phyloP scores from a whole-genome alignment of 805 yeast genomes.

The Maudiozyma serrabonitensis region DNA sequence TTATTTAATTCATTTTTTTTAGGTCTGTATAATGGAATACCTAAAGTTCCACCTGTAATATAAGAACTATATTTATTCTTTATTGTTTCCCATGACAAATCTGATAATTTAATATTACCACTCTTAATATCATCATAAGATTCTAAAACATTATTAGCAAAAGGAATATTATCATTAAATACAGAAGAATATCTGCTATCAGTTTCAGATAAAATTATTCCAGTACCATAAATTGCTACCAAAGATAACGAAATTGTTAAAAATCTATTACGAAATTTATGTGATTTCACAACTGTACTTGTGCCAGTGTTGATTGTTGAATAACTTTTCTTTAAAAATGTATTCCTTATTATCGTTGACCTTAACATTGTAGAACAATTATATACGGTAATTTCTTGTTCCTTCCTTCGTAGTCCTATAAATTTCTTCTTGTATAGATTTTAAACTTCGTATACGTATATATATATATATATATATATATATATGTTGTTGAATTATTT shows the following conservation, averaged over 20 bases:
- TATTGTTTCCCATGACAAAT: constrained; percentile 13
- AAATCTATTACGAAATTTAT: constrained; percentile 27
- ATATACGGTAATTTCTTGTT: no score
- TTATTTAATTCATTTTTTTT: not conserved
- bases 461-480: no score
- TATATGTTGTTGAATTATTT: no score
- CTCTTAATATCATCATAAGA: constrained; percentile 30
- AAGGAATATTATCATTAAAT: constrained; percentile 56
- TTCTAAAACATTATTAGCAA: constrained; percentile 47
- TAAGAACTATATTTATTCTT: constrained; percentile 18
- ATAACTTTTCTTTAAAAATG: not conserved
- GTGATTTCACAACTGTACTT: constrained; percentile 6
- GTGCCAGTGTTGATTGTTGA: constrained; percentile 14
- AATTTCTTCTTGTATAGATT: no score
- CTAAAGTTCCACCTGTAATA: constrained; percentile 14
- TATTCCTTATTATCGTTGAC: not conserved
- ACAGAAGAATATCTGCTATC: constrained; percentile 55
- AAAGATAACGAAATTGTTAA: constrained; percentile 26
- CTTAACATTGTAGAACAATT: not conserved
- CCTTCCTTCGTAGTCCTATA: not conserved
- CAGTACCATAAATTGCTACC: constrained; percentile 43
- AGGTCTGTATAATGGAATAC: constrained; percentile 12
- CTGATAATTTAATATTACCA: not conserved
- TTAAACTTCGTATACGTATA: no score
- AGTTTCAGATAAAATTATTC: constrained; percentile 47